These are phyloP conservation scores for Hericium erinaceus DNA, from an alignment of 768 basidiomycete genomes.

Conservation along the genomic window DNA sequence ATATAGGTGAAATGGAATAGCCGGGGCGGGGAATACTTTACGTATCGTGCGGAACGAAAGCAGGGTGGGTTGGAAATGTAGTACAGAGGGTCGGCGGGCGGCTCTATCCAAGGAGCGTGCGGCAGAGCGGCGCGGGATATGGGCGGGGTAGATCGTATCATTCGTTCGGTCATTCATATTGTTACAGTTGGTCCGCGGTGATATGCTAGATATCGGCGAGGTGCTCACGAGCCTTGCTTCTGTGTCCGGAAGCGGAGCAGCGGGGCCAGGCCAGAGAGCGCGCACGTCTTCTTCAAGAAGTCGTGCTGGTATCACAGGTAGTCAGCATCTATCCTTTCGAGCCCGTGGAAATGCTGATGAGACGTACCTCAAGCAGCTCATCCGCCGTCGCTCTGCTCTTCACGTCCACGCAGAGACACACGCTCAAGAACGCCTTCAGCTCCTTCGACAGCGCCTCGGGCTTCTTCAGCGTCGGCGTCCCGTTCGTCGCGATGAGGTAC, in stretches of 20 bases:
- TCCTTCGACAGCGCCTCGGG: slow-evolving; percentile 88
- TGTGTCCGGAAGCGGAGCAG: slow-evolving; percentile 67
- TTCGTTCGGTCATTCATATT: no score
- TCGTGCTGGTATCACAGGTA: slow-evolving; percentile 61
- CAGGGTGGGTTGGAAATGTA: no score
- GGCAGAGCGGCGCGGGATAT: no score
- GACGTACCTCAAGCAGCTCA: slow-evolving; percentile 72
- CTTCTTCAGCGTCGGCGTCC: slow-evolving; percentile 95
- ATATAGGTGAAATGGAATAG: no score
- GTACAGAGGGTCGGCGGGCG: no score
- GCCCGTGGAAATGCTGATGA: background rate
- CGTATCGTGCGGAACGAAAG: no score
- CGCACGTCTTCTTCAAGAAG: slow-evolving; percentile 86
- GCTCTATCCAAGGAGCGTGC: no score
- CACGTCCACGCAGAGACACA: slow-evolving; percentile 97
- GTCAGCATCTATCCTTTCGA: slow-evolving; percentile 9
- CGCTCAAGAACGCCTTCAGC: slow-evolving; percentile 92
- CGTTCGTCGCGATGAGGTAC: slow-evolving; percentile 95
- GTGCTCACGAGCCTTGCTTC: slow-evolving; percentile 35
- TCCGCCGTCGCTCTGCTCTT: slow-evolving; percentile 84
- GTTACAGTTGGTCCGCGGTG: background rate
- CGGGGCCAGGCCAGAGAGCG: slow-evolving; percentile 73
- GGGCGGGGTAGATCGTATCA: no score
- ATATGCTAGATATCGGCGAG: background rate
- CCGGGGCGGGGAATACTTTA: no score